Evolutionary conservation across 306 rosid species (phyloP).

Genomic region (Gastrolobium bilobum): DNA sequence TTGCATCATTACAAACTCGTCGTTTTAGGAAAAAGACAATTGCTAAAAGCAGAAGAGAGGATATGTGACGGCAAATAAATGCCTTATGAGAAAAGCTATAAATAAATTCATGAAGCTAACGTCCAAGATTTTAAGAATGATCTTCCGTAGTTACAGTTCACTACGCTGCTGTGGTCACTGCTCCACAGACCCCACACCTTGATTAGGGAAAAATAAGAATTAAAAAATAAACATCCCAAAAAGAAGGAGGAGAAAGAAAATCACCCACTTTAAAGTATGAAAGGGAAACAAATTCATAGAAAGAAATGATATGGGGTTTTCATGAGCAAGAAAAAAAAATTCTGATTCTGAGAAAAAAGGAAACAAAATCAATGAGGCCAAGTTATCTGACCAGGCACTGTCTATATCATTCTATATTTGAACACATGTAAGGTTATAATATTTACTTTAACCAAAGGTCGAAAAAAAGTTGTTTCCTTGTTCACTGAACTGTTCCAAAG

Average conservation of each 20-base stretch:
- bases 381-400: neutral
- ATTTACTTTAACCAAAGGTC: neutral
- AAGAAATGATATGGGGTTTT: neutral
- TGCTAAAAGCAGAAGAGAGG: constrained; percentile 4
- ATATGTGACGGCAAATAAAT: neutral
- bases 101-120: neutral
- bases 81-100: neutral
- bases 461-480: neutral
- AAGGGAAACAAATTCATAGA: neutral
- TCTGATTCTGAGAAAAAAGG: neutral
- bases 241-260: neutral
- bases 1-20: neutral
- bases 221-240: no score
- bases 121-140: neutral
- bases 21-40: neutral
- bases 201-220: no score
- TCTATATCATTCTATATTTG: neutral
- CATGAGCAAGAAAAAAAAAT: neutral
- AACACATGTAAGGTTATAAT: neutral
- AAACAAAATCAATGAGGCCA: neutral
- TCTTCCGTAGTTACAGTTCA: neutral
- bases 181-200: no score
- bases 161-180: neutral
- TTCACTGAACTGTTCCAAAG: neutral
- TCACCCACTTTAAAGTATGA: neutral